Conservation (phyloP, 2,329 filamentous ascomycete genomes). For the Aspergillus ochraceus region DNA sequence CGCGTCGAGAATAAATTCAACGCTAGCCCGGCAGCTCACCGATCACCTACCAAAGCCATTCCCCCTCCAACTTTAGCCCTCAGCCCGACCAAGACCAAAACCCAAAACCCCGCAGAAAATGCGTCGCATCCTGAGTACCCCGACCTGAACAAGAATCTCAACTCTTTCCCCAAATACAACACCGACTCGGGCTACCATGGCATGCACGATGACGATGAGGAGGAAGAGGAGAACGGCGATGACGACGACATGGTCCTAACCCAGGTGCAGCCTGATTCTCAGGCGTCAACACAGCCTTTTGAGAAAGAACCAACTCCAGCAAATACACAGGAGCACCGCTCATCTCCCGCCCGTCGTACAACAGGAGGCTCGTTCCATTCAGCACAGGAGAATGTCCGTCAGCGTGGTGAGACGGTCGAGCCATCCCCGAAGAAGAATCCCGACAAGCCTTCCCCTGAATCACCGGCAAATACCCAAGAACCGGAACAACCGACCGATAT, state of each 20-base stretch:
- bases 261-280: slow-evolving; percentile 31
- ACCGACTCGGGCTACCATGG: slow-evolving; percentile 52
- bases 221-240: slow-evolving; percentile 39
- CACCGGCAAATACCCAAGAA: slow-evolving; percentile 10
- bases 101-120: slow-evolving; percentile 15
- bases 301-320: slow-evolving; percentile 27
- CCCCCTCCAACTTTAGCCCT: slow-evolving; percentile 16
- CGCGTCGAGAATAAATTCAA: slow-evolving; percentile 34
- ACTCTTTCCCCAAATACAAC: slow-evolving; percentile 42
- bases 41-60: slow-evolving; percentile 33
- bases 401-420: slow-evolving; percentile 38
- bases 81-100: slow-evolving; percentile 18
- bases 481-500: not conserved
- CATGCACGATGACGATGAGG: slow-evolving; percentile 38
- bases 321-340: slow-evolving; percentile 20
- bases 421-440: slow-evolving; percentile 25
- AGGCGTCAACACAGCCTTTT: slow-evolving; percentile 34
- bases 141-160: slow-evolving; percentile 33
- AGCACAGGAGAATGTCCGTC: slow-evolving; percentile 40
- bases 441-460: slow-evolving; percentile 17
- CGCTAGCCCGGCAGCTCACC: slow-evolving; percentile 35
- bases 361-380: slow-evolving; percentile 50
- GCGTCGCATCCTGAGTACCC: slow-evolving; percentile 27
- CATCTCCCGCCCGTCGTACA: slow-evolving; percentile 36
- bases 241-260: slow-evolving; percentile 41